Conservation (phyloP, 768 basidiomycete genomes). For the Daedaleopsis sinensis region DNA sequence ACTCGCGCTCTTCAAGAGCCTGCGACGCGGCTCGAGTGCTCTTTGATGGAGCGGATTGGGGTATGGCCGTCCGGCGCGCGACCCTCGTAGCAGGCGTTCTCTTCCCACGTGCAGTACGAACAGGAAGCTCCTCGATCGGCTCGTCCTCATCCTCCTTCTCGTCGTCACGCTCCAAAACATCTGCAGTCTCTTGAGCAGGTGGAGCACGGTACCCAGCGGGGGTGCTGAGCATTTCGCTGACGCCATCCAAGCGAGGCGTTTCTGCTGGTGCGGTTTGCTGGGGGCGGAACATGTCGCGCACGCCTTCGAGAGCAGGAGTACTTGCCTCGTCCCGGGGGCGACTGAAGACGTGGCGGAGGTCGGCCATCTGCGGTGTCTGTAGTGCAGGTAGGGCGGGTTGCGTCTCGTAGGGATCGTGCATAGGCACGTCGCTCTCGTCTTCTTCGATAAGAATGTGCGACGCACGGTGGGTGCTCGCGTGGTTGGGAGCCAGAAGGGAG, state of each 20-base stretch:
- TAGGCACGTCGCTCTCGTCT: conserved; percentile 19
- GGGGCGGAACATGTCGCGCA: conserved; percentile 37
- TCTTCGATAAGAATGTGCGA: conserved; percentile 16
- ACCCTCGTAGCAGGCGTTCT: conserved; percentile 2
- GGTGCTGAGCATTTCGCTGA: conserved; percentile 37
- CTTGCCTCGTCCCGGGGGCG: conserved; percentile 16
- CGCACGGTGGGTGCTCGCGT: conserved; percentile 38
- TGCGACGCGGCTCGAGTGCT: conserved; percentile 17
- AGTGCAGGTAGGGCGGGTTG: conserved; percentile 1
- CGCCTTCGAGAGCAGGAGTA: conserved; percentile 32
- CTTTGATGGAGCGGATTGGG: conserved; percentile 14
- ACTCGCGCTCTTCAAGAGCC: conserved; percentile 9
- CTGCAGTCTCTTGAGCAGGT: conserved; percentile 6
- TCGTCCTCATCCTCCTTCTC: conserved; percentile 19
- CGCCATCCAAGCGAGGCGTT: conserved; percentile 40
- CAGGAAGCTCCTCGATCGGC: conserved; percentile 4
- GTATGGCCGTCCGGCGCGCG: conserved; percentile 15
- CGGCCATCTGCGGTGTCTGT: conserved; percentile 34
- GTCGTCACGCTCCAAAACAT: conserved; percentile 1
- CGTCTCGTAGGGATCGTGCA: conserved; percentile 20
- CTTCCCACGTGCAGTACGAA: conserved; percentile 6
- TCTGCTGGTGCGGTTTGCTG: conserved; percentile 10
- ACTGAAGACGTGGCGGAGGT: conserved; percentile 36
- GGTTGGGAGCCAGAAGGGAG: conserved; percentile 22
- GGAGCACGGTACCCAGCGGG: conserved; percentile 28